Conservation (phyloP, 2,329 filamentous ascomycete species). For the Beauveria varroae region DNA sequence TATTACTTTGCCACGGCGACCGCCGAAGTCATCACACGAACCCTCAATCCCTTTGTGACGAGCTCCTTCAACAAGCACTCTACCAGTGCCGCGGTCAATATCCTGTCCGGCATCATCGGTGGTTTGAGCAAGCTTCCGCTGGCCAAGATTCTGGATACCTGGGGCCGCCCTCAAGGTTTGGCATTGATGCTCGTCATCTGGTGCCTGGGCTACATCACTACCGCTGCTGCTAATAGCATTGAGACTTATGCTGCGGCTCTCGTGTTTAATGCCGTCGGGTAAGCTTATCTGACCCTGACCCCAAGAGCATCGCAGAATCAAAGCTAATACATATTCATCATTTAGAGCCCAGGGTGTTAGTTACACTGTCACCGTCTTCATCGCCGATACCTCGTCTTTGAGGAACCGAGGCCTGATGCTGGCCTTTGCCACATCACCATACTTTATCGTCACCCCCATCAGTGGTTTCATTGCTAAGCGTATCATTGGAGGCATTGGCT, state of each 20-base stretch:
- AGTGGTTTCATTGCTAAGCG: constrained; percentile 48
- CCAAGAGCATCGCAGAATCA: too few relatives aligned
- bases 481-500: constrained; percentile 45
- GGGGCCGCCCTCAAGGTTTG: constrained; percentile 58
- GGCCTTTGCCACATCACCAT: constrained; percentile 56
- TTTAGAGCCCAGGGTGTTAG: constrained; percentile 30
- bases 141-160: constrained; percentile 60
- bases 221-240: constrained; percentile 55
- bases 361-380: constrained; percentile 48
- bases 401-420: constrained; percentile 59
- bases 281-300: constrained; percentile 13
- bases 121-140: constrained; percentile 58
- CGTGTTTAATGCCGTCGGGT: constrained; percentile 60
- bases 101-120: constrained; percentile 46
- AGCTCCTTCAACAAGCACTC: constrained; percentile 46
- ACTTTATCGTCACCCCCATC: constrained; percentile 59
- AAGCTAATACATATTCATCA: background rate
- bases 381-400: constrained; percentile 59
- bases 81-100: constrained; percentile 43
- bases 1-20: constrained; percentile 32
- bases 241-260: constrained; percentile 55
- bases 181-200: constrained; percentile 43
- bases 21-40: constrained; percentile 29
- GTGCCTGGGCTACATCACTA: constrained; percentile 51
- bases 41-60: constrained; percentile 41